These are phyloP conservation scores for Colletotrichum siamense DNA, from an alignment of 2,329 filamentous ascomycete genomes.

Conservation along the genomic window DNA sequence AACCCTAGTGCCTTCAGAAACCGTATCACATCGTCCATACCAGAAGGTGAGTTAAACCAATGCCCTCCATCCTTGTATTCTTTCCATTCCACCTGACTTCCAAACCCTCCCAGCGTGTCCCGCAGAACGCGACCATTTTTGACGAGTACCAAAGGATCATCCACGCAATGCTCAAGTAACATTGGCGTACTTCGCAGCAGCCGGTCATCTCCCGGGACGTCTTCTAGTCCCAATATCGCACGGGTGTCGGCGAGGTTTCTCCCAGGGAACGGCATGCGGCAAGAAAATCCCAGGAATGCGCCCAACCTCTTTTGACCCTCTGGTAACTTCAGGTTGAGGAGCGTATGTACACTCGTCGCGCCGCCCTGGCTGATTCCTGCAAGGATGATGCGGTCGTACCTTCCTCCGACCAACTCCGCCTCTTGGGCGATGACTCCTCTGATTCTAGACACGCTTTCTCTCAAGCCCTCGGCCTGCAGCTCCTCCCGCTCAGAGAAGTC, in stretches of 20 bases:
- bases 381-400: slow-evolving; percentile 44
- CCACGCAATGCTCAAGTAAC: slow-evolving; percentile 49
- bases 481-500: slow-evolving; percentile 47
- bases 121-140: slow-evolving; percentile 38
- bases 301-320: slow-evolving; percentile 23
- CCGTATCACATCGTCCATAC: slow-evolving; percentile 44
- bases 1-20: slow-evolving; percentile 30
- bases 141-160: slow-evolving; percentile 47
- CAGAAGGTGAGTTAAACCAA: slow-evolving; percentile 48
- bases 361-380: slow-evolving; percentile 53
- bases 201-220: slow-evolving; percentile 27
- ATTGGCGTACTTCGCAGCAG: slow-evolving; percentile 47
- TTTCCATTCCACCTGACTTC: slow-evolving; percentile 42
- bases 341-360: slow-evolving; percentile 41
- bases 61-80: slow-evolving; percentile 48
- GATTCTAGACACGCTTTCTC: slow-evolving; percentile 39
- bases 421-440: slow-evolving; percentile 37
- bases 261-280: slow-evolving; percentile 39
- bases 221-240: slow-evolving; percentile 32
- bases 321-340: slow-evolving; percentile 39
- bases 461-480: slow-evolving; percentile 45
- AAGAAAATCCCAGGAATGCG: slow-evolving; percentile 44
- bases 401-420: slow-evolving; percentile 37
- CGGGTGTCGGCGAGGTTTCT: slow-evolving; percentile 35
- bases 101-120: slow-evolving; percentile 39